Evolutionary conservation across 129 eudicot genomes (phyloP), one percentile per base, ranked within the genome.

Genomic region (Erigeron canadensis): DNA sequence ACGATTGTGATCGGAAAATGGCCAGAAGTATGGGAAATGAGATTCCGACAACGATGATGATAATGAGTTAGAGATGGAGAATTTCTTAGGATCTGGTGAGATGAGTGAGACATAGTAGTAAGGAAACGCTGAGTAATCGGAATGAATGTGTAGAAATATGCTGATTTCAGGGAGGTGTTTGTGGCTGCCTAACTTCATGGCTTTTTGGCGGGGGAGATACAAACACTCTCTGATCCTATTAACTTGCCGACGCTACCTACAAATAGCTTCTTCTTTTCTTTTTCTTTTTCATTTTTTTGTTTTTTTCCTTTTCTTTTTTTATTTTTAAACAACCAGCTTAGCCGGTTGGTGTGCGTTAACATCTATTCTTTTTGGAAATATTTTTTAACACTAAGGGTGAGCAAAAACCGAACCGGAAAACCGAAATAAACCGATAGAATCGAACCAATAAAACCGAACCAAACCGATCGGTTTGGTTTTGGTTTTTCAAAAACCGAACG

Each of bases 131-230:
- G 71, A 53, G 70, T 34, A 62, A 56, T 84, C 96, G 93, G 96
- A 88, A 82, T 79, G 69, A 74, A 45, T 64, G 60, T 80, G 65
- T 64, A 69, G 56, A 76, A 62, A 56, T 72, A 62, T 12, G 81
- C 90, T 77, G 83, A 70, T 77, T 86, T 77, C 64, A 55, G 66
- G 83, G 91, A 67, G 47, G 39, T 75, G 23, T 69, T 77, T 84
- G 92, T 77, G 81, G 81, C 54, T 77, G 75, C 80, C 80, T 76
- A 76, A 34, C 76, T 34, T 75, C 85, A 77, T 77, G 76, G 83
- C 77, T 34, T 75, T 87, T 80, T 77, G 76, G 83, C 77, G 86
- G 84, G 85, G 80, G 28, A 48, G 62, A 50, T 4, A 77, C 64
- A 40, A 60, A 4, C 18, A 47, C 70, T 69, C 23, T 69, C 23